These are phyloP conservation scores for Zopfia rhizophila DNA, from an alignment of 2,329 filamentous ascomycete genomes.

Conservation along the genomic window DNA sequence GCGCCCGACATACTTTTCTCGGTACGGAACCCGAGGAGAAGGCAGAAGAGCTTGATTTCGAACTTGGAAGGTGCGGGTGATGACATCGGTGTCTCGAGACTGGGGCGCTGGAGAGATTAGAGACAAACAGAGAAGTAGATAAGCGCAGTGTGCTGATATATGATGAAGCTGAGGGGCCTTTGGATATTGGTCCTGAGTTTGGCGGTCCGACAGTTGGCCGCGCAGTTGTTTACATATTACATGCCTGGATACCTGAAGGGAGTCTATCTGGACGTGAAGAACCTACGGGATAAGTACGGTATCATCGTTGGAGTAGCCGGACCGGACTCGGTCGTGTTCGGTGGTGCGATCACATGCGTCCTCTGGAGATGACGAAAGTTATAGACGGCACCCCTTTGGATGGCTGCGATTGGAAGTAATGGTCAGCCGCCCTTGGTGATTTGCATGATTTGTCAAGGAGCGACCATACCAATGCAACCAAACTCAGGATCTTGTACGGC, in stretches of 20 bases:
- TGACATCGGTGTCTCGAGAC: too few relatives aligned
- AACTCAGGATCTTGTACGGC: too few relatives aligned
- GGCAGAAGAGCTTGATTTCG: conserved; percentile 24
- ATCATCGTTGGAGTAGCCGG: conserved; percentile 38
- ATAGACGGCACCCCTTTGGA: conserved; percentile 27
- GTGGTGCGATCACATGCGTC: conserved; percentile 25
- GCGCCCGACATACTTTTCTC: too few relatives aligned
- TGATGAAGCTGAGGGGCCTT: conserved; percentile 31
- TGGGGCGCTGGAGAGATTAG: conserved; percentile 19
- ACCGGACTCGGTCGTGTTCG: conserved; percentile 31
- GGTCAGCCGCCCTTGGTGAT: conserved; percentile 33
- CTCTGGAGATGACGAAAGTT: conserved; percentile 23
- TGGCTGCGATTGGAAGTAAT: conserved; percentile 37
- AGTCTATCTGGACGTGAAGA: conserved; percentile 23
- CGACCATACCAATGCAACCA: too few relatives aligned
- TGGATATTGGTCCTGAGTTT: conserved; percentile 33
- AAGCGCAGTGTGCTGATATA: conserved; percentile 18
- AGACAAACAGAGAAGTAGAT: conserved; percentile 4
- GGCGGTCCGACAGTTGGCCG: conserved; percentile 28
- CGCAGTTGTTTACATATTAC: conserved; percentile 35
- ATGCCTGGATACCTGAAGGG: conserved; percentile 34
- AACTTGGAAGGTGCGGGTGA: too few relatives aligned
- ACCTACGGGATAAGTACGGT: conserved; percentile 30
- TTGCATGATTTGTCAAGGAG: conserved; percentile 35
- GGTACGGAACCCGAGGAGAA: conserved; percentile 26